Conservation (phyloP, 2,329 filamentous ascomycete genomes). For the Helotiales sp. region DNA sequence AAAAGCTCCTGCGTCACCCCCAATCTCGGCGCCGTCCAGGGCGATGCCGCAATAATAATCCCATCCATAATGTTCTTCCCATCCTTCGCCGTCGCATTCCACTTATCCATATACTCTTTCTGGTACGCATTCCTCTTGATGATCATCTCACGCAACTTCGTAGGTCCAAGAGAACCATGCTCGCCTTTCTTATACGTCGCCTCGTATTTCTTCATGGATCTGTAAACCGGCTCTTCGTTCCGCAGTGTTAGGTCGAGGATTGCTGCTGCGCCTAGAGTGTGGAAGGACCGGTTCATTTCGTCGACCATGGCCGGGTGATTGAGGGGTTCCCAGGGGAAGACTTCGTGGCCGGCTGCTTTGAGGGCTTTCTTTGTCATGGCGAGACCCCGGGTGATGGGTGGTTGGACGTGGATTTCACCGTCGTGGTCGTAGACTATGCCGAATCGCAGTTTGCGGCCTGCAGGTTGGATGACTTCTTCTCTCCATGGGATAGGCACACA, state of each 20-base stretch:
- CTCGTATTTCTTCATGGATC: conserved; percentile 41
- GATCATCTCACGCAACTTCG: conserved; percentile 42
- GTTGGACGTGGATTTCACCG: conserved; percentile 45
- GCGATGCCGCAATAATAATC: conserved; percentile 42
- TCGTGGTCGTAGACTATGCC: conserved; percentile 47
- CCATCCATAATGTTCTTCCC: conserved; percentile 44
- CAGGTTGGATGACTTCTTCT: conserved; percentile 42
- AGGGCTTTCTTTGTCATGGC: conserved; percentile 43
- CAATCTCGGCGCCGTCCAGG: conserved; percentile 45
- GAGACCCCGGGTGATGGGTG: conserved; percentile 46
- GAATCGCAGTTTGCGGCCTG: conserved; percentile 45
- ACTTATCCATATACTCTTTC: conserved; percentile 46
- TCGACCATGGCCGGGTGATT: conserved; percentile 43
- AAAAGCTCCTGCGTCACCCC: conserved; percentile 39
- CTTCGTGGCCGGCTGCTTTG: conserved; percentile 46
- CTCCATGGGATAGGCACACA: conserved; percentile 47
- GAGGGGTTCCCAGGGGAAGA: conserved; percentile 44
- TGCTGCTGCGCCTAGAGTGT: conserved; percentile 43
- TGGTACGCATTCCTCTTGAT: conserved; percentile 43
- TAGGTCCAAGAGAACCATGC: conserved; percentile 37
- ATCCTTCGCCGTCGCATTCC: conserved; percentile 42
- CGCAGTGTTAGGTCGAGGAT: conserved; percentile 39
- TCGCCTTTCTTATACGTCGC: conserved; percentile 37
- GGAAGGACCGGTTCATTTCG: conserved; percentile 41
- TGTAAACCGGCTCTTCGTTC: conserved; percentile 39